Percentiles rank a stretch among this genome's conserved stretches.
Conservation (phyloP, 108 stramenopile genomes). For the Skeletonema potamos region DNA sequence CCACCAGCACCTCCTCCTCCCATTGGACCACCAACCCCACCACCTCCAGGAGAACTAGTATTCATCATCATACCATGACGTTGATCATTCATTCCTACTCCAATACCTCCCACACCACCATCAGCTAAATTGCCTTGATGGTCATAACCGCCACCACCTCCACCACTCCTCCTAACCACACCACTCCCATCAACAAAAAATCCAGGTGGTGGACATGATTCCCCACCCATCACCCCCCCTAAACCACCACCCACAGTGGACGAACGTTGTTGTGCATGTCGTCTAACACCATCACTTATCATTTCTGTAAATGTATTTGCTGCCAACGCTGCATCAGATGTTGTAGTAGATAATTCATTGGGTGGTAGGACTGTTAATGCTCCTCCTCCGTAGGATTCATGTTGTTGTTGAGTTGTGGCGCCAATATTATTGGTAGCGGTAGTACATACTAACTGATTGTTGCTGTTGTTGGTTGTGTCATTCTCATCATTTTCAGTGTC, state of each 20-base stretch:
- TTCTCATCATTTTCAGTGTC: not conserved
- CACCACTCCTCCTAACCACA: constrained; percentile 16
- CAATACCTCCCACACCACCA: not conserved
- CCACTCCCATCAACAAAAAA: constrained; percentile 37
- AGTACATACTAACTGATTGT: not conserved
- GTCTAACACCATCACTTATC: constrained; percentile 8
- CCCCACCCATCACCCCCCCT: not conserved
- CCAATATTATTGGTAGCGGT: not conserved
- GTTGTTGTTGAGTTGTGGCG: not conserved
- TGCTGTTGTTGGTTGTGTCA: not conserved
- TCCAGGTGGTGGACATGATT: constrained; percentile 16
- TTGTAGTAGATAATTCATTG: constrained; percentile 41
- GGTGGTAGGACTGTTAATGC: constrained; percentile 42
- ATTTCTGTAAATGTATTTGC: constrained; percentile 37
- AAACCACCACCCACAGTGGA: not conserved
- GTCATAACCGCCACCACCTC: not conserved
- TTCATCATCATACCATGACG: not conserved
- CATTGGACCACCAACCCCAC: not conserved
- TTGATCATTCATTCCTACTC: not conserved
- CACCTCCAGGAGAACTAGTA: not conserved
- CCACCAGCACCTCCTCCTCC: not conserved
- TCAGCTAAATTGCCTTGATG: not conserved
- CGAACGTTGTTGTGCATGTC: not conserved
- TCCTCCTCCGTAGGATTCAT: constrained; percentile 8
- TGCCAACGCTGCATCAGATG: constrained; percentile 39